phyloP scores from a whole-genome alignment of 495 filamentous ascomycete species.

The Immersiella caudata region DNA sequence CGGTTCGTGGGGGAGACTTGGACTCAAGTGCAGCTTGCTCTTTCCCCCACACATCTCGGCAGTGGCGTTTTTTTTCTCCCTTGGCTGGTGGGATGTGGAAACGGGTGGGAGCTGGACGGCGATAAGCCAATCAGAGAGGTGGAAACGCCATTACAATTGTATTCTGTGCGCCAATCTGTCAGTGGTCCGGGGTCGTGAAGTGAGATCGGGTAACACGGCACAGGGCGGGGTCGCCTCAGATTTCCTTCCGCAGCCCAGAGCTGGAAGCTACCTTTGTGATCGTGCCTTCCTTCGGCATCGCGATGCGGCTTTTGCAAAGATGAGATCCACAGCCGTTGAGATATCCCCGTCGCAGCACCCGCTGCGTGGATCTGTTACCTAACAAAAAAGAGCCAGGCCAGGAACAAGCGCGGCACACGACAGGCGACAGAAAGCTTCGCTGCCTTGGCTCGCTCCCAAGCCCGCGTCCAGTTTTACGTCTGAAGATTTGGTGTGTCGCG shows the following conservation, averaged over 20 bases:
- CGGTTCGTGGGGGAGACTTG: neutral
- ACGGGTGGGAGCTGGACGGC: too few relatives aligned
- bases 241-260: too few relatives aligned
- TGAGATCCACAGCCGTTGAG: neutral
- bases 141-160: too few relatives aligned
- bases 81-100: too few relatives aligned
- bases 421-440: constrained; percentile 7
- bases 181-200: neutral
- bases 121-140: too few relatives aligned
- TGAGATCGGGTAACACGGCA: constrained; percentile 1
- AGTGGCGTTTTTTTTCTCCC: too few relatives aligned
- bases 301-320: too few relatives aligned
- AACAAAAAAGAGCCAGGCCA: neutral
- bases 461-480: neutral
- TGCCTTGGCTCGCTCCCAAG: neutral
- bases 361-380: neutral
- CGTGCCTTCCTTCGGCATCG: too few relatives aligned
- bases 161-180: neutral
- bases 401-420: neutral
- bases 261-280: too few relatives aligned
- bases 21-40: too few relatives aligned
- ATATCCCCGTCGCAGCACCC: neutral
- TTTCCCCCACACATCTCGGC: too few relatives aligned
- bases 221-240: neutral
- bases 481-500: neutral